phyloP scores from a whole-genome alignment of 2,329 filamentous ascomycete genomes.

The Pseudofabraea citricarpa region DNA sequence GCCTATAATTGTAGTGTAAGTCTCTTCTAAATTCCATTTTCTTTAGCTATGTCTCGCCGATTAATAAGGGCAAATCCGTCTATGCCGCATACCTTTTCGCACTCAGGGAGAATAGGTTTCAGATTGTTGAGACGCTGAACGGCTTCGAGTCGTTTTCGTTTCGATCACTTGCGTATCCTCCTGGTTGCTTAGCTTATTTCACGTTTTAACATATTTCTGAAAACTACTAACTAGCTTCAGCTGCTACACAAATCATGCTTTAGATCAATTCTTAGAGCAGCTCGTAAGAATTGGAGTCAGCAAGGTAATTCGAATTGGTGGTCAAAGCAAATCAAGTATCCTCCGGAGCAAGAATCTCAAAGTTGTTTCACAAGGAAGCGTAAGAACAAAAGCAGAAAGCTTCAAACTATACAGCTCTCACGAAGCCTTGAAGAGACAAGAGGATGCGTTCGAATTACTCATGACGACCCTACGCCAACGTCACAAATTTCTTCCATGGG shows the following conservation, averaged over 20 bases:
- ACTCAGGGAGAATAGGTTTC: too few relatives aligned
- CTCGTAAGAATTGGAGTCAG: slow-evolving; percentile 18
- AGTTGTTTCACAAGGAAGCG: slow-evolving; percentile 9
- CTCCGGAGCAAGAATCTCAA: slow-evolving; percentile 17
- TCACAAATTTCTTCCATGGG: too few relatives aligned
- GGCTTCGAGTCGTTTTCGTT: too few relatives aligned
- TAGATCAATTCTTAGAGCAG: slow-evolving; percentile 27
- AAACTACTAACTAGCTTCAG: too few relatives aligned
- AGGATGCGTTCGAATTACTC: background rate
- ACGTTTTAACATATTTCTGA: too few relatives aligned
- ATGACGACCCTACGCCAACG: background rate
- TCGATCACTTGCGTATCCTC: too few relatives aligned
- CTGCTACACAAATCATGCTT: slow-evolving; percentile 29
- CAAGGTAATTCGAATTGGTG: slow-evolving; percentile 20
- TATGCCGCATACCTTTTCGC: too few relatives aligned
- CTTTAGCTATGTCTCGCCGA: too few relatives aligned
- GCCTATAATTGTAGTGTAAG: slow-evolving; percentile 43
- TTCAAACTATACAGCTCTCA: slow-evolving; percentile 16
- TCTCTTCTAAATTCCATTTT: too few relatives aligned
- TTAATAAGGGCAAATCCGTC: too few relatives aligned
- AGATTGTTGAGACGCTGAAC: too few relatives aligned
- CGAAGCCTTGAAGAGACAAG: slow-evolving; percentile 7
- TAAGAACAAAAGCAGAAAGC: slow-evolving; percentile 17
- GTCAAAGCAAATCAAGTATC: slow-evolving; percentile 18
- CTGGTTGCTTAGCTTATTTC: too few relatives aligned